Conservation (phyloP, 148 eudicot species). For the Chenopodium album region DNA sequence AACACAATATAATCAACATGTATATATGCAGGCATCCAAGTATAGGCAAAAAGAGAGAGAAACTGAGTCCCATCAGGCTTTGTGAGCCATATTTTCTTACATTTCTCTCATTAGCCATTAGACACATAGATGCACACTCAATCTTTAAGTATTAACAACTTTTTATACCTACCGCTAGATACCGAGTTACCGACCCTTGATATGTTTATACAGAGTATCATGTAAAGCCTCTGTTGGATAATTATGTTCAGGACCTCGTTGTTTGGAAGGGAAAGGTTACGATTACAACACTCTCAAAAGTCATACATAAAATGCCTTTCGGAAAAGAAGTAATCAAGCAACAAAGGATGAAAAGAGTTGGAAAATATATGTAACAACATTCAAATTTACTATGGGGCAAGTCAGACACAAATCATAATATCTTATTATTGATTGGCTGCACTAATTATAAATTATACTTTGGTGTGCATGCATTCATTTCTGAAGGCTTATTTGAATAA, state of each 20-base stretch:
- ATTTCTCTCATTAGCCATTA: neutral
- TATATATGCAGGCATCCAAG: neutral
- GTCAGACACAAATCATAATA: neutral
- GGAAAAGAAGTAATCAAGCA: neutral
- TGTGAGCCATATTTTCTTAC: neutral
- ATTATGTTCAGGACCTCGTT: neutral
- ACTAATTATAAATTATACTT: neutral
- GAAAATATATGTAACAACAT: neutral
- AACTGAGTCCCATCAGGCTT: neutral
- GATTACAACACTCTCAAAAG: neutral
- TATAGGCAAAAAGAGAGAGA: neutral
- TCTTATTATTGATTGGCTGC: neutral
- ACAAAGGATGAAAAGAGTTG: neutral
- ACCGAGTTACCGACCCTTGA: neutral
- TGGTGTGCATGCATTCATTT: neutral
- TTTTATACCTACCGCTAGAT: neutral
- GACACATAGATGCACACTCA: neutral
- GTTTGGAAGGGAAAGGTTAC: neutral
- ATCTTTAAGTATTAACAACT: neutral
- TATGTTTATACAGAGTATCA: too few relatives aligned
- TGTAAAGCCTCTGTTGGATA: neutral
- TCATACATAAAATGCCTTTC: neutral
- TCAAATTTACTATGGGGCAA: neutral
- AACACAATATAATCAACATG: constrained; percentile 6
- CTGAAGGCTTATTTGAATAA: neutral